Conservation (phyloP, 768 basidiomycete genomes). For the Agaricus subrufescens region DNA sequence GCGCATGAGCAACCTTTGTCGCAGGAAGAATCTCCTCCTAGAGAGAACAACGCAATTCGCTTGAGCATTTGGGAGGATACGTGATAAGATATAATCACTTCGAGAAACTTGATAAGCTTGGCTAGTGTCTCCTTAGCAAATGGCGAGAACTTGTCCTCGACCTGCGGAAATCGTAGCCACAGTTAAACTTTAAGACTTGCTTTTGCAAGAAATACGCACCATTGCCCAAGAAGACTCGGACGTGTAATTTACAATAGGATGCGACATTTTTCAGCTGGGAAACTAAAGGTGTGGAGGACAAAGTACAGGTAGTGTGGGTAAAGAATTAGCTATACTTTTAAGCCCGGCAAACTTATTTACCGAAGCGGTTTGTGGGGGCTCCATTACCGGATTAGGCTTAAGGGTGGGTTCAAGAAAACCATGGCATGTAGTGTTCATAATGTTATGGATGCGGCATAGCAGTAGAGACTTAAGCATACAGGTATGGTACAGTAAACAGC, state of each 20-base stretch:
- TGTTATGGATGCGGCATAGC: not conserved
- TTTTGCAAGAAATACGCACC: constrained; percentile 32
- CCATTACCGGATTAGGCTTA: not conserved
- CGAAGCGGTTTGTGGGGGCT: not conserved
- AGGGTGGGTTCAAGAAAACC: not conserved
- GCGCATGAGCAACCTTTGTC: constrained; percentile 68
- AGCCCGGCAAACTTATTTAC: not conserved
- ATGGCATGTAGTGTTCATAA: too few species aligned
- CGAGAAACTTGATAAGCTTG: constrained; percentile 80
- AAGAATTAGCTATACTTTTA: not conserved
- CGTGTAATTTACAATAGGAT: constrained; percentile 73
- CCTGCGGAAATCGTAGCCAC: constrained; percentile 30
- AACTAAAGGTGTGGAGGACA: not conserved
- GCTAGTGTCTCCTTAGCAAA: constrained; percentile 83
- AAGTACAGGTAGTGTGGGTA: not conserved
- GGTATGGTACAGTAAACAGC: not conserved
- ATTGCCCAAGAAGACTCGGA: constrained; percentile 86
- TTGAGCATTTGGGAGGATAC: not conserved
- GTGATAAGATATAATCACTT: constrained; percentile 38
- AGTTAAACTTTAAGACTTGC: not conserved
- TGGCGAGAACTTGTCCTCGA: constrained; percentile 91
- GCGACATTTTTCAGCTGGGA: constrained; percentile 42
- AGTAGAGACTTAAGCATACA: constrained; percentile 4
- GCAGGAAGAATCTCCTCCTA: constrained; percentile 90
- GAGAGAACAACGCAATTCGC: not conserved